Base-by-base conservation (phyloP, 306 rosid genomes). In the Pueraria montana region DNA sequence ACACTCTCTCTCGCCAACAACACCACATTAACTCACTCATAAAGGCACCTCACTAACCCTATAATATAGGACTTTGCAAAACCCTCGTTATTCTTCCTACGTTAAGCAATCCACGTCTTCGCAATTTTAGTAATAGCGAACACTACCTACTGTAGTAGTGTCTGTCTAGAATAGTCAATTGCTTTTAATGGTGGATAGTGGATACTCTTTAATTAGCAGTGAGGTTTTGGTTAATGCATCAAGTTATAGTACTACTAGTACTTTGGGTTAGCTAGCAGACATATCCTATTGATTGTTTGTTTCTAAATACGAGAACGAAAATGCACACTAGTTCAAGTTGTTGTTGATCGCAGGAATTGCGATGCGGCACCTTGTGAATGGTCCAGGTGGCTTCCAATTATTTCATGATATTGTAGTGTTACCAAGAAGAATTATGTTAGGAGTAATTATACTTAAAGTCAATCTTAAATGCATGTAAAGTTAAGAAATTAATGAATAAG, bases 291-390 rank as follows among this genome's bases (percentile, higher is more conserved):
- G 17, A 27, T 62, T 70, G 7, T 40, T 24, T 80, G 49, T 42
- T 80, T 80, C 58, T 12, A 11, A 36, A 18, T 30, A 62, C 23
- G n/a, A 10, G 52, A 61, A 42, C 20, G 1, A 82, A 42, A 68
- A 46, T n/a, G 5, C 10, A 78, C 8, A 58, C 26, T 13, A 26
- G 53, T 72, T 27, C 2, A 30, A 30, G 34, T 49, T 11, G 42
- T 13, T 45, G 67, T 53, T 55, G 83, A 84, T 56, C 49, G 61
- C 14, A 40, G 23, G 13, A 26, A 11, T 23, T 24, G 50, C 24
- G 46, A 87, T n/a, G 78, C 36, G 81, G 85, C 85, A 56, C 9
- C 61, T n/a, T 74, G 66, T 32, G 34, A 61, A 26, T 70, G 85
- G 46, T 62, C 83, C 80, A 76, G 23, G 63, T 87, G 78, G 80